Conservation (phyloP, 805 yeast genomes). For the Saturnispora kantuleensis region DNA sequence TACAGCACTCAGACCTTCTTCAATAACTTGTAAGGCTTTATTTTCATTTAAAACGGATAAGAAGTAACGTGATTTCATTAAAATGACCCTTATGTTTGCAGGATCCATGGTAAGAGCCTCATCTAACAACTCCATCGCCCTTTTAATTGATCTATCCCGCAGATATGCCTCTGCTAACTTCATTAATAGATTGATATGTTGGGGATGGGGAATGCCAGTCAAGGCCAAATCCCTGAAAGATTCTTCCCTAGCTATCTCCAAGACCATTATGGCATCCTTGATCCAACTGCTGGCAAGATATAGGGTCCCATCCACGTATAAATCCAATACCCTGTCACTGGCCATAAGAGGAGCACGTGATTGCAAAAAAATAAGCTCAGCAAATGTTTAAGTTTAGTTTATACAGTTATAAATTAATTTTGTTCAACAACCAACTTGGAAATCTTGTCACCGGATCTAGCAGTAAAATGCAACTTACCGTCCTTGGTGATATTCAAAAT, state of each 20-base stretch:
- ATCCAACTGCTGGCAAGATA: slow-evolving; percentile 7
- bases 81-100: slow-evolving; percentile 1
- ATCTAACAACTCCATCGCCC: slow-evolving; percentile 1
- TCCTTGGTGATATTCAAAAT: slow-evolving; percentile 56
- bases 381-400: neutral
- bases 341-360: neutral
- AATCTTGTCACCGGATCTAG: slow-evolving; percentile 43
- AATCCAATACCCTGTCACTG: slow-evolving; percentile 3
- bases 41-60: slow-evolving; percentile 9
- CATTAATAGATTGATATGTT: slow-evolving; percentile 3
- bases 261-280: slow-evolving; percentile 4
- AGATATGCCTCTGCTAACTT: slow-evolving; percentile 5
- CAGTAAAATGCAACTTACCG: slow-evolving; percentile 54
- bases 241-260: neutral
- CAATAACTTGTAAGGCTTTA: slow-evolving; percentile 6
- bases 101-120: slow-evolving; percentile 6
- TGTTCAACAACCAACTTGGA: slow-evolving; percentile 38
- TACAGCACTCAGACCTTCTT: neutral
- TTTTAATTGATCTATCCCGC: neutral
- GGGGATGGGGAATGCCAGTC: neutral
- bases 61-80: slow-evolving; percentile 3
- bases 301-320: slow-evolving; percentile 4
- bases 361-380: neutral
- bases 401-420: slow-evolving; percentile 4
- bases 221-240: neutral